phyloP scores from a whole-genome alignment of 306 rosid genomes.

The Quercus bicolor region DNA sequence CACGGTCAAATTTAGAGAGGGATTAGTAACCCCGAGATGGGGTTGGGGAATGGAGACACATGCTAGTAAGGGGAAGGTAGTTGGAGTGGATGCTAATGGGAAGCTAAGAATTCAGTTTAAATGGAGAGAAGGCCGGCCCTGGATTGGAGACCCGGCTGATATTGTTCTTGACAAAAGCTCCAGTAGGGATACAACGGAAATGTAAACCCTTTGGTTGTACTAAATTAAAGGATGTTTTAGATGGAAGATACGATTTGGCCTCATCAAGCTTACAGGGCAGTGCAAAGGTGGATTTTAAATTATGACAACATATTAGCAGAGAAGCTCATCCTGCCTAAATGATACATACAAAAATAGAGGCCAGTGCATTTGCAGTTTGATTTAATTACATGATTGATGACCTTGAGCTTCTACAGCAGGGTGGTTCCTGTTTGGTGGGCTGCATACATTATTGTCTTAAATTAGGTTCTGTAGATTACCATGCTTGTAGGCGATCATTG shows the following conservation, averaged over 20 bases:
- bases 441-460: neutral
- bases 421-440: neutral
- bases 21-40: conserved; percentile 82
- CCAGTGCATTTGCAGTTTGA: neutral
- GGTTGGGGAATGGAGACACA: conserved; percentile 99
- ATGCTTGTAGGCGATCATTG: neutral
- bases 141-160: conserved; percentile 98
- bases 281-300: neutral
- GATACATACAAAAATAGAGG: neutral
- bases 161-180: conserved; percentile 56
- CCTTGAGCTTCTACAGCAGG: neutral
- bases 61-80: conserved; percentile 82
- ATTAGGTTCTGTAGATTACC: neutral
- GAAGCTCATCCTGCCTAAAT: neutral
- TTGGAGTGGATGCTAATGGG: conserved; percentile 94
- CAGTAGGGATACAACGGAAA: conserved; percentile 9
- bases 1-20: conserved; percentile 79
- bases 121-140: conserved; percentile 98
- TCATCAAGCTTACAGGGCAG: neutral
- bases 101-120: conserved; percentile 82
- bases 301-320: neutral
- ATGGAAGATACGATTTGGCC: neutral
- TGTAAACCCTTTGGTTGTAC: neutral
- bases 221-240: neutral
- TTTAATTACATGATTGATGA: neutral